Base-by-base conservation (phyloP, 306 rosid genomes). In the Ammopiptanthus mongolicus region DNA sequence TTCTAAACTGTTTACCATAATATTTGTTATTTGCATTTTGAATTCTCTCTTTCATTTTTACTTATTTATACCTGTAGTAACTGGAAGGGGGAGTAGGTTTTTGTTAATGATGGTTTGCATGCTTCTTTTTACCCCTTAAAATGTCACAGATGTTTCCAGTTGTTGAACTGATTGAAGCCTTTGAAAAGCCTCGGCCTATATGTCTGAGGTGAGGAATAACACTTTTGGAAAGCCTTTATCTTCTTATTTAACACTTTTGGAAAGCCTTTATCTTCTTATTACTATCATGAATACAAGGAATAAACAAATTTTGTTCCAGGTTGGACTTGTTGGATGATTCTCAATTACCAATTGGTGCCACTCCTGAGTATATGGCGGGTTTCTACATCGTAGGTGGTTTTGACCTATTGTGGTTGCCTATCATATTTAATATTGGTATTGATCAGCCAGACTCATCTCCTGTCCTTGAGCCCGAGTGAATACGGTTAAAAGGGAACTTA, bases 341-440 rank as follows among this genome's bases (percentile, higher is more conserved):
- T 15, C 90, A 86, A 84, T 88, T 88, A 61, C 88, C 92, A 22
- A 72, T 88, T 76, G 92, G 90, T 42, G 92, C 92, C 14, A 86
- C 92, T 78, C 92, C 92, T 17, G 90, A 88, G 79, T 88, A 88
- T 63, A 84, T 88, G 90, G 92, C 88, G 41, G 90, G 92, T 82
- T 80, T 79, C 72, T 84, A 88, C 74, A 88, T 84, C 90, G 92
- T 86, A 82, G 33, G 52, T 47, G 25, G n/a, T 33, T 33, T 33
- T 33, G n/a, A n/a, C 5, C 5, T 4, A 33, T n/a, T 33, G 37
- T 33, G 37, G 37, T 33, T 33, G 5, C 37, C 5, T 33, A 33
- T 33, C 37, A 33, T 6, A 33, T 33, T 4, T 33, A 33, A 33
- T 33, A 33, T 33, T n/a, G n/a, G n/a, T n/a, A n/a, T n/a, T n/a